Percentiles rank a stretch among this genome's conserved stretches.
These are phyloP conservation scores for Saccharomycopsis sp. DNA, from an alignment of 805 yeast species.

Conservation along the genomic window DNA sequence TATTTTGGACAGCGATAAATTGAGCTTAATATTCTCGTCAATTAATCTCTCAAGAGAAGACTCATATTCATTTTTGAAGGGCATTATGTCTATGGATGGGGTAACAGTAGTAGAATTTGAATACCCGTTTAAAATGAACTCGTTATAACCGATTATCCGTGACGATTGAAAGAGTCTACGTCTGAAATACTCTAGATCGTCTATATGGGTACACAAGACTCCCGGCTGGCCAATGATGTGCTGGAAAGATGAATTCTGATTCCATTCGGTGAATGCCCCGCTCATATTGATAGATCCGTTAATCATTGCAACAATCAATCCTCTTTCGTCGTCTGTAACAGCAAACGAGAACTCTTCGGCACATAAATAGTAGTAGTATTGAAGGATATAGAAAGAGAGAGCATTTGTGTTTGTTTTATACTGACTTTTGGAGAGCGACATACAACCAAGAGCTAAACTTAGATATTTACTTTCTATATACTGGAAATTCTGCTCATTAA, in stretches of 20 bases:
- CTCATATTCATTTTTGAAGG: neutral
- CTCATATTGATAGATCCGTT: neutral
- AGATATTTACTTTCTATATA: conserved; percentile 9
- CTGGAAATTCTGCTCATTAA: conserved; percentile 3
- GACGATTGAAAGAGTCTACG: neutral
- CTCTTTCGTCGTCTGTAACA: conserved; percentile 4
- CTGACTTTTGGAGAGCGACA: conserved; percentile 4
- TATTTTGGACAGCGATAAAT: neutral
- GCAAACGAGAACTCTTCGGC: conserved; percentile 8
- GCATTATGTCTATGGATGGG: neutral
- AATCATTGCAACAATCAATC: neutral
- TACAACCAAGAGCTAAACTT: conserved; percentile 6
- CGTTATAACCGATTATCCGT: neutral
- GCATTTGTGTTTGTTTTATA: conserved; percentile 5
- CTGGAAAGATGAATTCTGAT: neutral
- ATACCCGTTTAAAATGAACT: neutral
- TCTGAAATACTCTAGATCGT: neutral
- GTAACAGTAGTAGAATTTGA: neutral
- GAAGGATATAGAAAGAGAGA: neutral
- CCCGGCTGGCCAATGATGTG: neutral
- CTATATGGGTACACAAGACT: neutral
- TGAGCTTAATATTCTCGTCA: neutral
- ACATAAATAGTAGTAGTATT: conserved; percentile 3
- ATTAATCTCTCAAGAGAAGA: neutral
- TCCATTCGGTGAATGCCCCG: conserved; percentile 1